phyloP scores from a whole-genome alignment of 192 early-diverging fungal genomes.

The Linnemannia elongata region DNA sequence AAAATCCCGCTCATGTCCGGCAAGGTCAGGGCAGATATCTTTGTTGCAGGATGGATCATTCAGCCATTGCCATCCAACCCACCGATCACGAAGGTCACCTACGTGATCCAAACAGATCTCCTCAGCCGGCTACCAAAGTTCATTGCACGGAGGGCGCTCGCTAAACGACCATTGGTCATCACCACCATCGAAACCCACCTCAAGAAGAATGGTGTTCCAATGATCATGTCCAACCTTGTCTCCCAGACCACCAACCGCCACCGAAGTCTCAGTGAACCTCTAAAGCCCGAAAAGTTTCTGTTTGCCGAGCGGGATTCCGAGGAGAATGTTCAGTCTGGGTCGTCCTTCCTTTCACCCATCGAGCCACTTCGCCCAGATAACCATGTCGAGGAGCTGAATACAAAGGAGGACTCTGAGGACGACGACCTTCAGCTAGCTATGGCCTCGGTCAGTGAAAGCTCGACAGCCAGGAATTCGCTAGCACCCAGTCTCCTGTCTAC shows the following conservation, averaged over 20 bases:
- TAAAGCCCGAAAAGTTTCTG: conserved; percentile 33
- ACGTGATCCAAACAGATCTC: conserved; percentile 66
- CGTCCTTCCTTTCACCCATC: conserved; percentile 41
- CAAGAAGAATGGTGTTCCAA: conserved; percentile 60
- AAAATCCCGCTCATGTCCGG: conserved; percentile 60
- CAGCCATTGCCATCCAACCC: conserved; percentile 63
- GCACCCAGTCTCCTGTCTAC: conserved; percentile 30
- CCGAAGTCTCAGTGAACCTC: conserved; percentile 50
- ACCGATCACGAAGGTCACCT: conserved; percentile 66
- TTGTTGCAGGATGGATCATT: conserved; percentile 70
- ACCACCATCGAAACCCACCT: conserved; percentile 65
- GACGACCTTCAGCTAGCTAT: conserved; percentile 18
- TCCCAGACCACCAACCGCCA: conserved; percentile 44
- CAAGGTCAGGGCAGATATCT: conserved; percentile 58
- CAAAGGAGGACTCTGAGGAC: conserved; percentile 31
- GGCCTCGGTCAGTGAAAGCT: not conserved
- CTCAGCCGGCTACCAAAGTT: conserved; percentile 71
- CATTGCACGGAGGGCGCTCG: conserved; percentile 64
- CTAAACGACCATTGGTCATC: conserved; percentile 65
- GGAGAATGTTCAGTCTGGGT: conserved; percentile 29
- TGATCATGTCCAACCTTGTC: conserved; percentile 54
- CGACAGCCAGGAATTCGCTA: conserved; percentile 15
- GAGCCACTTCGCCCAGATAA: conserved; percentile 19
- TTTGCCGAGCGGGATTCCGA: conserved; percentile 27
- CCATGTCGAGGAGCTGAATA: conserved; percentile 16